Base-by-base conservation (phyloP, 805 yeast genomes). In the Barnettozyma vustinii region DNA sequence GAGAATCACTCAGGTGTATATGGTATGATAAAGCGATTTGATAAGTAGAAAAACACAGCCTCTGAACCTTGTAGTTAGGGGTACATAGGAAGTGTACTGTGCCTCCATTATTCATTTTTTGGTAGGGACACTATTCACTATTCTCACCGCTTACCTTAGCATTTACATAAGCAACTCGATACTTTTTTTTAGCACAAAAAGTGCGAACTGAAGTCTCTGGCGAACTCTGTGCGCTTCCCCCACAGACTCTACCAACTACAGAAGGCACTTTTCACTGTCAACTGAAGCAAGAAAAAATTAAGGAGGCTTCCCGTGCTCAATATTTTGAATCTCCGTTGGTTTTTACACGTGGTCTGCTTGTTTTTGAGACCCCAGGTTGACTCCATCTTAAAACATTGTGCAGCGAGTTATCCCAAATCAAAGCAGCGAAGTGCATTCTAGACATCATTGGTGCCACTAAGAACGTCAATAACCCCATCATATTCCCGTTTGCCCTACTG, bases 151-250 rank as follows among this genome's bases (percentile, higher is more conserved):
- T 9, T 15, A 5, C 10, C 15, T 21, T 9, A 18, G 25, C 15
- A 23, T 12, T 21, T 37, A 20, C 33, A 30, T 30, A 30, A 30
- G 16, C 33, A 13, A 15, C 9, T 3, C n/a, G 33, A 5, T 21
- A 5, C 21, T 8, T 37, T 37, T 37, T 37, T 37, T 37, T 37
- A 37, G 41, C 41, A 37, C 41, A 37, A 37, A 37, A 37, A 21
- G 27, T 19, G 27, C 15, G 21, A 36, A 36, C 15, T 12, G 15
- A 16, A 16, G 15, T 4, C 20, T 36, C 21, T 23, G 25, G 25
- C 25, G 25, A 30, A 15, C 33, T 30, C 33, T 30, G 7, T 13
- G 16, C n/a, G 4, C n/a, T 13, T 30, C 33, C 33, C 33, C 33
- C 33, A 30, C 33, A 30, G 33, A 30, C n/a, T 12, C n/a, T 15